Percentiles rank a stretch among this genome's conserved stretches.
These are phyloP conservation scores for Trifolium subterraneum DNA, from an alignment of 306 rosid species.

Conservation along the genomic window DNA sequence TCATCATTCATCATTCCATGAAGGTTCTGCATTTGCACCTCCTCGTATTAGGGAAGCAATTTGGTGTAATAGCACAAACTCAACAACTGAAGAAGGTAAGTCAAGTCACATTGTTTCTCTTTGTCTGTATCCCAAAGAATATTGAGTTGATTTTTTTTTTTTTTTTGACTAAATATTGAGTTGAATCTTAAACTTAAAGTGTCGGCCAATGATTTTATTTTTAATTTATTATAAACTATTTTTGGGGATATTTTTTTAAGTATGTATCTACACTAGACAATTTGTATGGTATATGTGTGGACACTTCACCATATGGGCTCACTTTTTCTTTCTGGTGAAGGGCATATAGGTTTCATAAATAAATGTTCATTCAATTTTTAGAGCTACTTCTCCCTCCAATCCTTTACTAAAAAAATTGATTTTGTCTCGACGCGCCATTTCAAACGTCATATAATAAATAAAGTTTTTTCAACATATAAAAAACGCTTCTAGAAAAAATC, in stretches of 20 bases:
- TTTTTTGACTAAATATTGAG: no score
- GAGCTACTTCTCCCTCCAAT: not conserved
- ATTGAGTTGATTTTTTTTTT: not conserved
- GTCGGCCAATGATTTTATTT: not conserved
- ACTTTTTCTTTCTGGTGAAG: not conserved
- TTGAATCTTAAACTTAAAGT: not conserved
- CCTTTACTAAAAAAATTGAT: no score
- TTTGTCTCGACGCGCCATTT: not conserved
- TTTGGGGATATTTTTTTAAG: not conserved
- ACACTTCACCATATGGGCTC: not conserved
- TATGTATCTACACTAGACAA: not conserved
- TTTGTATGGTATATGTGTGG: no score
- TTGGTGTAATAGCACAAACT: constrained; percentile 94
- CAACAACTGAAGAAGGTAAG: constrained; percentile 84
- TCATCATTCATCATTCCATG: constrained; percentile 91
- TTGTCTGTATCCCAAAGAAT: not conserved
- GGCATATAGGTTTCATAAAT: not conserved
- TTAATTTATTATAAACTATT: not conserved
- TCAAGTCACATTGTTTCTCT: not conserved
- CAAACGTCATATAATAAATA: no score
- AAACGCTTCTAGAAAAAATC: not conserved
- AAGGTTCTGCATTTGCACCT: constrained; percentile 97
- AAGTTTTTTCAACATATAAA: no score
- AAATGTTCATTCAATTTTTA: not conserved
- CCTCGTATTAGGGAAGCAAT: constrained; percentile 92